Evolutionary conservation across 495 filamentous ascomycete species (phyloP).

Genomic region (Cryomyces antarcticus): DNA sequence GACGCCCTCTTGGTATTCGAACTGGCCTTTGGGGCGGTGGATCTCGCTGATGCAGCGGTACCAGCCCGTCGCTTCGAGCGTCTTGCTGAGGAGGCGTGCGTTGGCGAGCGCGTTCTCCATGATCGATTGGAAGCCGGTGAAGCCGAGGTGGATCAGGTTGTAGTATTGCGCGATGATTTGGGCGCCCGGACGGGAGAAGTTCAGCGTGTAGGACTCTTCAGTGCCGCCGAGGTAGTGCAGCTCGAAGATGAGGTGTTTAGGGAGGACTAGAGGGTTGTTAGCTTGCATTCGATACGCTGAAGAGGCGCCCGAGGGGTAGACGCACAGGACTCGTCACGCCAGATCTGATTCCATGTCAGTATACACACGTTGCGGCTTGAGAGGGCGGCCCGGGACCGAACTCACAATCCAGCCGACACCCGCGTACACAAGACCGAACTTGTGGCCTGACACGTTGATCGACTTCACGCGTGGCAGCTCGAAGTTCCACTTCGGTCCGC

Average conservation of each 20-base stretch:
- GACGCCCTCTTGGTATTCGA: slow-evolving; percentile 16
- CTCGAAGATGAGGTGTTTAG: slow-evolving; percentile 53
- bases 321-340: slow-evolving; percentile 38
- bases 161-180: slow-evolving; percentile 61
- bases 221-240: slow-evolving; percentile 58
- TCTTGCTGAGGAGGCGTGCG: slow-evolving; percentile 43
- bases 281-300: background rate
- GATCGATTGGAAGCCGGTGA: slow-evolving; percentile 39
- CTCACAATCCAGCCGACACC: slow-evolving; percentile 46
- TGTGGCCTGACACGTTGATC: slow-evolving; percentile 57
- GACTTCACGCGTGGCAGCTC: slow-evolving; percentile 23
- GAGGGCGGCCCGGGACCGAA: too few relatives aligned
- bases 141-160: slow-evolving; percentile 56
- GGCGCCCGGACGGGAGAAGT: slow-evolving; percentile 53
- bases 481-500: slow-evolving; percentile 32
- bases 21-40: slow-evolving; percentile 32
- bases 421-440: slow-evolving; percentile 52
- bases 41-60: slow-evolving; percentile 51
- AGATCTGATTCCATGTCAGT: slow-evolving; percentile 20
- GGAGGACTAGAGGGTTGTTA: slow-evolving; percentile 21
- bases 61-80: slow-evolving; percentile 50
- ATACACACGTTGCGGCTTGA: too few relatives aligned
- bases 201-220: slow-evolving; percentile 53
- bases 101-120: slow-evolving; percentile 57
- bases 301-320: too few relatives aligned